Conservation (phyloP, 78 protist genomes). For the Kipferlia bialata region DNA sequence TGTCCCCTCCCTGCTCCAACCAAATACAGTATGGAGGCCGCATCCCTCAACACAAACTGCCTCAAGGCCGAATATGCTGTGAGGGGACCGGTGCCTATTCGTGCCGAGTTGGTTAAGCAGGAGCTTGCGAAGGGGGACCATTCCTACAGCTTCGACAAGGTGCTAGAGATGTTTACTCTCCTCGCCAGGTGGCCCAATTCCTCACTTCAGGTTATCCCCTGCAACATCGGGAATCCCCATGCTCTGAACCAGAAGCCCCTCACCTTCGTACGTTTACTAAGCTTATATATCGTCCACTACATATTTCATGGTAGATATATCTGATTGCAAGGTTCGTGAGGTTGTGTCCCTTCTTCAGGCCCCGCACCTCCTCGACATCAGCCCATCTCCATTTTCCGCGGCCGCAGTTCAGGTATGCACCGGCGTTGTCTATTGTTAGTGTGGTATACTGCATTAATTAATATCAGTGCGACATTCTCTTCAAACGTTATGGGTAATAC, state of each 20-base stretch:
- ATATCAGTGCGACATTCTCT: too few species aligned
- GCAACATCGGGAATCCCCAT: slow-evolving; percentile 99
- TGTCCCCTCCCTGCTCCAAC: too few species aligned
- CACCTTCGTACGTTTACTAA: too few species aligned
- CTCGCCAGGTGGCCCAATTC: slow-evolving; percentile 52
- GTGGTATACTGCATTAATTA: too few species aligned
- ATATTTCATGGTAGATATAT: background rate
- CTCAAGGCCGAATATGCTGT: slow-evolving; percentile 48
- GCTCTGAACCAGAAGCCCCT: slow-evolving; percentile 79
- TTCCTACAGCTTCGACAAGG: too few species aligned
- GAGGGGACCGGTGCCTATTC: slow-evolving; percentile 40
- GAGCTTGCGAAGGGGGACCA: background rate
- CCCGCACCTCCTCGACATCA: slow-evolving; percentile 29
- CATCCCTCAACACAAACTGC: background rate
- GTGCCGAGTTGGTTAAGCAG: slow-evolving; percentile 24
- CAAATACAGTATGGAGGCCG: too few species aligned
- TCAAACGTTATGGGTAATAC: too few species aligned
- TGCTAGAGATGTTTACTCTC: too few species aligned
- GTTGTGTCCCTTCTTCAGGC: slow-evolving; percentile 47
- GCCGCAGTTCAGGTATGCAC: too few species aligned
- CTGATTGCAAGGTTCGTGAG: too few species aligned
- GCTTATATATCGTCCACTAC: background rate
- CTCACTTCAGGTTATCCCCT: slow-evolving; percentile 59
- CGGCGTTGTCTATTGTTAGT: too few species aligned
- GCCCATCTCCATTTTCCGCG: background rate